phyloP scores from a whole-genome alignment of 768 basidiomycete species.

The Podaxis carcinomalis region DNA sequence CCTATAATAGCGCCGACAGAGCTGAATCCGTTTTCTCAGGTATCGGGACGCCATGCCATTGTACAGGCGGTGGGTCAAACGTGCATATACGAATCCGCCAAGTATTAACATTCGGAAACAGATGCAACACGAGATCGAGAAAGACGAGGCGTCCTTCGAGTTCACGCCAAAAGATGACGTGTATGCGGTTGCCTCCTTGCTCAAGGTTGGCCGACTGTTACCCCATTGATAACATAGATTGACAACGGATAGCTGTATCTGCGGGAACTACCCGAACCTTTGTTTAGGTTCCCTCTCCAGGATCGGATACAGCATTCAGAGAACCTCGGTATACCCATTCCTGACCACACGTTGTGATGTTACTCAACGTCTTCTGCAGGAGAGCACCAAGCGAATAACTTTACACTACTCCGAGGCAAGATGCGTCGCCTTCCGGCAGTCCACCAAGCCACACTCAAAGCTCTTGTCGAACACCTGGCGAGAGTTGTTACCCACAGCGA shows the following conservation, averaged over 20 bases:
- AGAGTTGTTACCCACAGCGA: conserved; percentile 61
- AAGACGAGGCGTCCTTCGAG: conserved; percentile 70
- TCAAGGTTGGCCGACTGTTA: conserved; percentile 56
- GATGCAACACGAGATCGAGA: conserved; percentile 85
- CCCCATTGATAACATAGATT: conserved; percentile 10
- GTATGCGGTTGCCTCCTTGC: conserved; percentile 75
- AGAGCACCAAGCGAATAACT: conserved; percentile 66
- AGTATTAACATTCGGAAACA: conserved; percentile 21
- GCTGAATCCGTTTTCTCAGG: conserved; percentile 33
- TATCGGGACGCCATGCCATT: conserved; percentile 80
- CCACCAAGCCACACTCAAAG: conserved; percentile 81
- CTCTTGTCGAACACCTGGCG: conserved; percentile 78
- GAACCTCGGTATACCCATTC: conserved; percentile 51
- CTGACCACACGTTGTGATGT: neutral
- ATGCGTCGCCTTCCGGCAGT: conserved; percentile 79
- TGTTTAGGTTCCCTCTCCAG: conserved; percentile 76
- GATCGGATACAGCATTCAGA: conserved; percentile 83
- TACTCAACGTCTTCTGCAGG: conserved; percentile 34
- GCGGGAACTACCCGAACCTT: conserved; percentile 84
- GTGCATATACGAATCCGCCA: neutral
- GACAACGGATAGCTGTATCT: conserved; percentile 56
- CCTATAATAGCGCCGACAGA: neutral
- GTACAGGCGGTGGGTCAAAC: conserved; percentile 67
- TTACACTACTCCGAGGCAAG: conserved; percentile 79
- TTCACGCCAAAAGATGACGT: conserved; percentile 80